These are phyloP conservation scores for Gossypium sturtianum DNA, from an alignment of 345 rosid species.

Conservation along the genomic window DNA sequence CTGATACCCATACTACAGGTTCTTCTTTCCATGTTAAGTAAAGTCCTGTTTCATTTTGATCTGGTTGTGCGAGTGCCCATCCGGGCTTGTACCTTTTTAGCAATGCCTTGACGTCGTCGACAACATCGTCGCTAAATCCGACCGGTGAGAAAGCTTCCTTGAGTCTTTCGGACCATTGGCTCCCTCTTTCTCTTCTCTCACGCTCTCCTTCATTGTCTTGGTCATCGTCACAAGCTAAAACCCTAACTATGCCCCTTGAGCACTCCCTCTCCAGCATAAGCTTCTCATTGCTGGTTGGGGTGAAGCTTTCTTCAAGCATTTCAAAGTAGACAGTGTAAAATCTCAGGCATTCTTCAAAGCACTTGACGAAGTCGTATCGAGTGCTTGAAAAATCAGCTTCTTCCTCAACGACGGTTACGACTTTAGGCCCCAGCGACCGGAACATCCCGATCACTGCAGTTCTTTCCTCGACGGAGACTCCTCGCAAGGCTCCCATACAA, in stretches of 20 bases:
- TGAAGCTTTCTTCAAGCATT: slow-evolving; percentile 70
- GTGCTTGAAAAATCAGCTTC: slow-evolving; percentile 64
- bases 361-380: slow-evolving; percentile 43
- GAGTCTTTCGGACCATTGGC: slow-evolving; percentile 49
- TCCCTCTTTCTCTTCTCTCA: slow-evolving; percentile 56
- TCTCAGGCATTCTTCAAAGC: slow-evolving; percentile 69
- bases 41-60: slow-evolving; percentile 32
- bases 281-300: slow-evolving; percentile 55
- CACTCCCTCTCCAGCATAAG: slow-evolving; percentile 67
- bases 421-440: slow-evolving; percentile 38
- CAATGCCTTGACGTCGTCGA: slow-evolving; percentile 69
- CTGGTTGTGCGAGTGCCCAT: slow-evolving; percentile 45
- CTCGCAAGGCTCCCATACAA: slow-evolving; percentile 53
- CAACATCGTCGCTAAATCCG: slow-evolving; percentile 56
- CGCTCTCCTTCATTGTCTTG: slow-evolving; percentile 21
- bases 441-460: slow-evolving; percentile 31
- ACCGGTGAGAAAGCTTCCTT: slow-evolving; percentile 30
- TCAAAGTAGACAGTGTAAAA: slow-evolving; percentile 58
- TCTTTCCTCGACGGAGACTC: slow-evolving; percentile 40
- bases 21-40: slow-evolving; percentile 72
- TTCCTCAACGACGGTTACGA: slow-evolving; percentile 67
- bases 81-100: slow-evolving; percentile 56
- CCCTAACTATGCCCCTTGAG: slow-evolving; percentile 63
- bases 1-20: slow-evolving; percentile 64
- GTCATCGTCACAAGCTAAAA: slow-evolving; percentile 48